Evolutionary conservation across 768 basidiomycete species (phyloP), one percentile per base, ranked within the genome.

Genomic region (Boletus sp.): DNA sequence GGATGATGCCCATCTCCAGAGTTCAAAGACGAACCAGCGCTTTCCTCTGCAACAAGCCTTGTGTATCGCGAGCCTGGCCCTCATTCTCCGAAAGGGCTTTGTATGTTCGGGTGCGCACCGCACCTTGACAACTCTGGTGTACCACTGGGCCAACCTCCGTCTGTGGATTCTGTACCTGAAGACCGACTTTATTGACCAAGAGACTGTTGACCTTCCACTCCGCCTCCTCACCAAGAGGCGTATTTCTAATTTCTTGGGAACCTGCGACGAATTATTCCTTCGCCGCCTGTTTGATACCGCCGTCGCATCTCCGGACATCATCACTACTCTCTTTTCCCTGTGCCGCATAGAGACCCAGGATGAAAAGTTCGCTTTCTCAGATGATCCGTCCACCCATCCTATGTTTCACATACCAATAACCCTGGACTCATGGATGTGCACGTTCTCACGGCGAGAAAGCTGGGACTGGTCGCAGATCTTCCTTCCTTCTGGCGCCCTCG

Each of bases 121-220:
- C 36, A 45, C 57, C 3, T n/a, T 63, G 33, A 54, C 51, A 11
- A 45, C 37, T 12, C 36, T 70, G 20, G 33, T 18, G 30, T 30
- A 5, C 20, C 65, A 54, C 44, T 71, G 67, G 67, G 20, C 11
- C 29, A n/a, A 51, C 7, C 55, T 70, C 33, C 61, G 52, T 17
- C 52, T 33, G n/a, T 70, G 68, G 68, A 51, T 70, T 41, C 15
- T 71, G 20, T 62, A 67, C 47, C 56, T 70, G 11, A 67, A 65
- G 41, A 44, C 1, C 20, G 58, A 62, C 18, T 67, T 60, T 46
- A 56, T 70, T 28, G 61, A 63, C 48, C 56, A 59, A 24, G 65
- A 60, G n/a, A 46, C 20, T 24, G 39, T 62, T 37, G 60, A 67
- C 5, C 30, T 59, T 35, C 40, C 47, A 18, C 63, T 65, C 54